phyloP scores from a whole-genome alignment of 1,284 basidiomycete genomes.

The Neolentinus lepideus region DNA sequence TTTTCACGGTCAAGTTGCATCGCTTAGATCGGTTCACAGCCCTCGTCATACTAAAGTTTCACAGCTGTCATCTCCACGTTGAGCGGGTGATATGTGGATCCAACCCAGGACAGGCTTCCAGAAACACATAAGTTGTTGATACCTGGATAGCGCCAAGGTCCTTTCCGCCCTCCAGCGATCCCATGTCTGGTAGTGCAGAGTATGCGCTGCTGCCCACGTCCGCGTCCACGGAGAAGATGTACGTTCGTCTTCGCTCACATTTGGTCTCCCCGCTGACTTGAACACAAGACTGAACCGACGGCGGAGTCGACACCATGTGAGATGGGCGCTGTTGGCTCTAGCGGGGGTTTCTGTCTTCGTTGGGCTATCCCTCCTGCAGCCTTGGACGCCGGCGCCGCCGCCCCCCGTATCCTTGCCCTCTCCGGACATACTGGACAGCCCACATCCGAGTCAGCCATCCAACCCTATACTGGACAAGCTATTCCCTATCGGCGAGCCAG shows the following conservation, averaged over 20 bases:
- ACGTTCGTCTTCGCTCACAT: background rate
- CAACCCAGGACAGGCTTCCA: too few relatives aligned
- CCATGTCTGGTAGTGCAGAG: background rate
- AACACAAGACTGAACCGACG: background rate
- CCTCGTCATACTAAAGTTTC: too few relatives aligned
- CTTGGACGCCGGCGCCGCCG: background rate
- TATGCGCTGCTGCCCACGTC: background rate
- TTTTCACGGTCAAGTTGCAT: too few relatives aligned
- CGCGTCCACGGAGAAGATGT: background rate
- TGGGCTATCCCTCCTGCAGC: background rate
- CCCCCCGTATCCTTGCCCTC: background rate
- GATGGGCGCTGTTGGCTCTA: background rate
- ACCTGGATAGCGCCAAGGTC: background rate
- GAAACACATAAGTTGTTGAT: background rate
- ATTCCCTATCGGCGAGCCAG: background rate
- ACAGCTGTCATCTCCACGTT: too few relatives aligned
- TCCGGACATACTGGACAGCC: background rate
- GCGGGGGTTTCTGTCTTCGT: background rate
- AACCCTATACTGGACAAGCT: background rate
- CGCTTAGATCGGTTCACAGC: too few relatives aligned
- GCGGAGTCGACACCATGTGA: background rate
- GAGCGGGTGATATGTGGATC: too few relatives aligned
- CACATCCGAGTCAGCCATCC: background rate
- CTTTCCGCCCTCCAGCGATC: background rate
- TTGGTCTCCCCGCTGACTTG: background rate